These are phyloP conservation scores for Zygosaccharomyces rouxii DNA, from an alignment of 805 yeast genomes.

Conservation along the genomic window DNA sequence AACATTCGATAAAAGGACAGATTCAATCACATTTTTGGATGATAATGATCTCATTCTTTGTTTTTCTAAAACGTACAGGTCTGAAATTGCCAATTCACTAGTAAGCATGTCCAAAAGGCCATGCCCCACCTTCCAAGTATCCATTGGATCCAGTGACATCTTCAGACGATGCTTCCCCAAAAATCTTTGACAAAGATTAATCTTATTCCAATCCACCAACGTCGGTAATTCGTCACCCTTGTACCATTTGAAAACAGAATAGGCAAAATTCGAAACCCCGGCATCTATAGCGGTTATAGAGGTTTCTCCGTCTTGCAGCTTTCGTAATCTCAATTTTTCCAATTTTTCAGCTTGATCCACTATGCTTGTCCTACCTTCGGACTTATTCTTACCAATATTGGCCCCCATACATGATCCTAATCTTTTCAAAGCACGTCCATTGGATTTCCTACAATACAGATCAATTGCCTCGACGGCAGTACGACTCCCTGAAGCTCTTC, in stretches of 20 bases:
- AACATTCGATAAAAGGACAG: constrained; percentile 48
- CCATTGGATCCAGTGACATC: constrained; percentile 24
- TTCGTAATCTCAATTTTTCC: constrained; percentile 10
- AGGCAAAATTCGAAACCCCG: constrained; percentile 39
- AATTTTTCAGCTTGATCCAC: constrained; percentile 14
- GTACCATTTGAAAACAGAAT: constrained; percentile 25
- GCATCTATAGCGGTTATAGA: constrained; percentile 36
- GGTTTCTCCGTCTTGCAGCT: constrained; percentile 14
- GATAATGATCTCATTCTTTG: constrained; percentile 53
- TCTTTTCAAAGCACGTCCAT: constrained; percentile 15
- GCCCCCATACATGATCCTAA: constrained; percentile 26
- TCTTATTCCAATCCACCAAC: constrained; percentile 36
- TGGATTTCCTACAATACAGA: constrained; percentile 17
- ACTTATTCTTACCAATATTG: constrained; percentile 20
- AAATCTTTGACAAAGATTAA: constrained; percentile 26
- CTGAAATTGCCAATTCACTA: constrained; percentile 28
- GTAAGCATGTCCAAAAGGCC: constrained; percentile 29
- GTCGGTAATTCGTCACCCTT: constrained; percentile 23
- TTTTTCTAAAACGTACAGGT: constrained; percentile 48
- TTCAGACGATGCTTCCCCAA: constrained; percentile 7
- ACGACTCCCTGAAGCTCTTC: not conserved
- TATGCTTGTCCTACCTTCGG: constrained; percentile 13
- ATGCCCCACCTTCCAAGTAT: constrained; percentile 23
- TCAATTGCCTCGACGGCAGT: constrained; percentile 12
- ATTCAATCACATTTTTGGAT: constrained; percentile 44